phyloP scores from a whole-genome alignment of 352 stramenopile species.

The Globisporangium radiosum region DNA sequence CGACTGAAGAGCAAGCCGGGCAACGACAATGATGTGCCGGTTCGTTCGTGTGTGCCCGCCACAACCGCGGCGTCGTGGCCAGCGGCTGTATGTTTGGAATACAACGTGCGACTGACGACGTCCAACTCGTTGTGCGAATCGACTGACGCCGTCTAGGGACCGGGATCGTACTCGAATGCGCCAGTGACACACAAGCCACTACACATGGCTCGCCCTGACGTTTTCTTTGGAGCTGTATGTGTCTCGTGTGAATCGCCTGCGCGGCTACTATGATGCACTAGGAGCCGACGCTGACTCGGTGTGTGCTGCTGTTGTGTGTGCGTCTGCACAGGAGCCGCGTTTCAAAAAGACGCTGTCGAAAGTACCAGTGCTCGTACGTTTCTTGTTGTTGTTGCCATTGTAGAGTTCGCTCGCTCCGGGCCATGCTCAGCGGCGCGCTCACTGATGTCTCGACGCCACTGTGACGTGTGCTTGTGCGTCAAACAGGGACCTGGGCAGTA shows the following conservation, averaged over 20 bases:
- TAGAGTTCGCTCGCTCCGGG: no score
- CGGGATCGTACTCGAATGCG: slow-evolving; percentile 44
- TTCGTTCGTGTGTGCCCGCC: slow-evolving; percentile 14
- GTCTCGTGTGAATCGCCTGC: neutral
- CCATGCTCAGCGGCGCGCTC: neutral
- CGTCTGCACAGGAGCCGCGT: slow-evolving; percentile 41
- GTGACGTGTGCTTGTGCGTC: neutral
- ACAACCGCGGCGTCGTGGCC: neutral
- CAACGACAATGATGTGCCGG: slow-evolving; percentile 30
- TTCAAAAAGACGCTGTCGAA: slow-evolving; percentile 66
- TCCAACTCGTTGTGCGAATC: neutral
- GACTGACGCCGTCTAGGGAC: slow-evolving; percentile 25
- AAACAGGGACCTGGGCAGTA: slow-evolving; percentile 68
- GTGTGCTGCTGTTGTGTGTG: neutral
- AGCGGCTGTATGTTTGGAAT: no score
- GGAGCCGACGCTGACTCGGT: no score
- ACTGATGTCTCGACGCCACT: neutral
- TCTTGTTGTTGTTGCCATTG: neutral
- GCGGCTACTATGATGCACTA: neutral
- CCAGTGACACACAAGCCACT: slow-evolving; percentile 38
- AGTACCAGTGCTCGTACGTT: slow-evolving; percentile 38
- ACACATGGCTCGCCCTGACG: slow-evolving; percentile 62
- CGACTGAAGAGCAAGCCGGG: slow-evolving; percentile 36
- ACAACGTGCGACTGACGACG: neutral
- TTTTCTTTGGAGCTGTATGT: slow-evolving; percentile 60